Conservation (phyloP, 768 basidiomycete species). For the Tremella yokohamensis region DNA sequence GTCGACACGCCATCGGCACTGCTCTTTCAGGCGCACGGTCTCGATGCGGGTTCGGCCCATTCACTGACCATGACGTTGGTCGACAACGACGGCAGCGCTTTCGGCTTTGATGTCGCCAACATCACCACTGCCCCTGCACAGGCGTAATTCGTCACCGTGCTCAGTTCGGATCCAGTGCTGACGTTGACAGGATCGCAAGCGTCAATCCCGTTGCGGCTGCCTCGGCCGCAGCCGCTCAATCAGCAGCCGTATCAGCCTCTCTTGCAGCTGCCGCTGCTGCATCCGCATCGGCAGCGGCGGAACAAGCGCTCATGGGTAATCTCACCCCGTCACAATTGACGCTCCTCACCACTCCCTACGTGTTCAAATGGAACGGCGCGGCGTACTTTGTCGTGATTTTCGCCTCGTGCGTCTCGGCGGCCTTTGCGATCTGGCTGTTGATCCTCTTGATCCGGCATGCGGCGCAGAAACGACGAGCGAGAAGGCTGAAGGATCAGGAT, state of each 20-base stretch:
- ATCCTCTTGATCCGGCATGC: neutral
- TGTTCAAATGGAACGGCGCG: slow-evolving; percentile 25
- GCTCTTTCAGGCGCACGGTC: slow-evolving; percentile 21
- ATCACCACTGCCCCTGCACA: slow-evolving; percentile 9
- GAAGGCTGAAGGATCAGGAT: neutral
- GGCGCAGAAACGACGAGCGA: neutral
- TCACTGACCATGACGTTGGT: slow-evolving; percentile 19
- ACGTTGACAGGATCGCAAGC: neutral
- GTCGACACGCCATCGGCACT: slow-evolving; percentile 11
- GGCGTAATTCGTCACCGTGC: neutral
- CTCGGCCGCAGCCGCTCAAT: neutral
- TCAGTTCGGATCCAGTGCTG: neutral
- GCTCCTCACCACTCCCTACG: slow-evolving; percentile 13
- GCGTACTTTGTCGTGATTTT: slow-evolving; percentile 28
- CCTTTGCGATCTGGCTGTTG: neutral
- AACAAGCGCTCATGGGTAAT: slow-evolving; percentile 1
- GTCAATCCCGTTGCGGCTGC: neutral
- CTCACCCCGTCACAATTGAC: slow-evolving; percentile 16
- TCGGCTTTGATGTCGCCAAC: slow-evolving; percentile 33
- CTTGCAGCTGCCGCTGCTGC: slow-evolving; percentile 1
- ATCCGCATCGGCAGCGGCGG: neutral
- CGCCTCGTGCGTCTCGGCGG: slow-evolving; percentile 7
- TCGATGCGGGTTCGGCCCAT: slow-evolving; percentile 18
- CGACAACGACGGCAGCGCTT: slow-evolving; percentile 9
- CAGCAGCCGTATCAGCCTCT: neutral